Percentiles rank a stretch among this genome's conserved stretches.
These are phyloP conservation scores for Monilinia laxa DNA, from an alignment of 2,329 filamentous ascomycete species.

Conservation along the genomic window DNA sequence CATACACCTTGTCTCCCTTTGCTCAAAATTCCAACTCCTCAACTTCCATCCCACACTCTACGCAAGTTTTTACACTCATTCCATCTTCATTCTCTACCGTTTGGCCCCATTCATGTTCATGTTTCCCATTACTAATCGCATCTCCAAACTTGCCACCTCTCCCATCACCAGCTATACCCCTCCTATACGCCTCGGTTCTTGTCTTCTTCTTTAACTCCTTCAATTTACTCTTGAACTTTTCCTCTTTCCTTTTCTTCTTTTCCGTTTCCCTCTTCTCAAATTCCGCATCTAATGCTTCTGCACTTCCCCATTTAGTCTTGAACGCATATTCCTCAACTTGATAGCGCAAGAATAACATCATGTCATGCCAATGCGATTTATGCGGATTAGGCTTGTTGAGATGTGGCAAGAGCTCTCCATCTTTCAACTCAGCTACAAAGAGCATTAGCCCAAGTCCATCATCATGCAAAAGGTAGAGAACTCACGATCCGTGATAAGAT, in stretches of 20 bases:
- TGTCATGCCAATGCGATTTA: conserved; percentile 95
- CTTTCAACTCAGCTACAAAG: conserved; percentile 77
- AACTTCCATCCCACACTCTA: conserved; percentile 74
- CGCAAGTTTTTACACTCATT: conserved; percentile 77
- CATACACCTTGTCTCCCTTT: background rate
- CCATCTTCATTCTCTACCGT: conserved; percentile 69
- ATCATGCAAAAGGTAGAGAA: conserved; percentile 32
- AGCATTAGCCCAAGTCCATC: conserved; percentile 15
- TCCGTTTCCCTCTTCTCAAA: conserved; percentile 76
- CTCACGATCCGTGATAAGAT: conserved; percentile 86
- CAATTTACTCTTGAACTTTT: conserved; percentile 87
- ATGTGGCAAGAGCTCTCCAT: conserved; percentile 81
- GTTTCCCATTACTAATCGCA: conserved; percentile 65
- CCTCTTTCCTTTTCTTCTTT: conserved; percentile 83
- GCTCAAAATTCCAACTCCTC: conserved; percentile 57
- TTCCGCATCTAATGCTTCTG: conserved; percentile 82
- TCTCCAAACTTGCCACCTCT: conserved; percentile 68
- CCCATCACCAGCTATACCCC: conserved; percentile 59
- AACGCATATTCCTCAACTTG: conserved; percentile 96
- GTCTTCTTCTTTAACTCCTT: conserved; percentile 91
- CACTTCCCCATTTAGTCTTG: conserved; percentile 82
- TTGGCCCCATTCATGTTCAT: conserved; percentile 86
- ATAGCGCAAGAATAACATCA: conserved; percentile 94
- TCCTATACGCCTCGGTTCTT: conserved; percentile 81
- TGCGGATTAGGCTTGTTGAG: conserved; percentile 90